Base-by-base conservation (phyloP, 2,329 filamentous ascomycete genomes). In the Emmonsiellopsis sp. region DNA sequence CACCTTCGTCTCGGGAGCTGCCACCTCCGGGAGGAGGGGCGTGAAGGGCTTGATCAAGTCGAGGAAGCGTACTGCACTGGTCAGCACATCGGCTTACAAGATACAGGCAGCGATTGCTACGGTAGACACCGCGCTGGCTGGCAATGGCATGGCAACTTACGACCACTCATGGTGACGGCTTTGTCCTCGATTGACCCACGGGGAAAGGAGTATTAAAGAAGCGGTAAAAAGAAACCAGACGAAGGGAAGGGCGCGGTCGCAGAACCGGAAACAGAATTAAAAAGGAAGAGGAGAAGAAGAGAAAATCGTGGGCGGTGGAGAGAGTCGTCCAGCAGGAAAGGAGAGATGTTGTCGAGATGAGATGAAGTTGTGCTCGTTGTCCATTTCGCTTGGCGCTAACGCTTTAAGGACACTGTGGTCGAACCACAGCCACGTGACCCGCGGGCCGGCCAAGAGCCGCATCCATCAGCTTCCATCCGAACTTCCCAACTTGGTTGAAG, bases 1-100 rank as follows among this genome's bases (percentile, higher is more conserved):
- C 55, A 95, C 86, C 81, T 96, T 97, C 73, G 91, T 95, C 79
- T 98, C 93, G 64, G 93, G 93, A 70, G 94, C 87, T 78, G 92
- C 87, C 76, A 98, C 93, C 86, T 98, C 93, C 71, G 93, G 93
- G 74, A 98, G 88, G 83, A 97, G 90, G 79, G 93, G 92, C 81
- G 94, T 89, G 74, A 98, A 98, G 71, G 93, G 93, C 79, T 98
- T 98, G 79, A 98, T 93, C 74, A 97, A 83, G 77, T 98, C 93
- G 79, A 98, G 92, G 73, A 98, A 98, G 74, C 93, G 91, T 77
- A 98, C 92, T 97, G 60, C 55, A 51, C 43, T 33, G 50, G 56
- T 58, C 59, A 62, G 68, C 63, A 66, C 61, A 58, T 52, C 48
- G 31, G 27, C 50, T 53, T 54, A 52, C 36, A 55, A 53, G 8